These are phyloP conservation scores for Scutellaria baicalensis DNA, from an alignment of 257 asterid species.

Conservation along the genomic window DNA sequence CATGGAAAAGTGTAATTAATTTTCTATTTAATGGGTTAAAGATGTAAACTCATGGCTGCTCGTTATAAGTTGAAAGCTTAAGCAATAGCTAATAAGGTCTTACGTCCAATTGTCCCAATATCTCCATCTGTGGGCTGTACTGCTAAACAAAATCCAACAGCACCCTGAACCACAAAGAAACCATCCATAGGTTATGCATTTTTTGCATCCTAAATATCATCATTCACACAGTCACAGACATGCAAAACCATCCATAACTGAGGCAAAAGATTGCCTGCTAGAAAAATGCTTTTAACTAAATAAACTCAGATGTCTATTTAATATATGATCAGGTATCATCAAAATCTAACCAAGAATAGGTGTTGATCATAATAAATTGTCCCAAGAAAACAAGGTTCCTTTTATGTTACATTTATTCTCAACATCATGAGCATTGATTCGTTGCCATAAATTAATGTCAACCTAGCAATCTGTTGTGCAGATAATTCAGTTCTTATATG, in stretches of 20 bases:
- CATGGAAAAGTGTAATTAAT: background rate
- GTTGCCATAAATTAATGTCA: background rate
- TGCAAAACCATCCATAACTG: constrained; percentile 5
- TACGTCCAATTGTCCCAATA: constrained; percentile 86
- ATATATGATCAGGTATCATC: background rate
- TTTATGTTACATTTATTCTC: background rate
- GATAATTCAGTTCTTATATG: background rate
- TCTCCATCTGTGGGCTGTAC: constrained; percentile 45
- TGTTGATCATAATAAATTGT: background rate
- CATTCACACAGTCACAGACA: constrained; percentile 1
- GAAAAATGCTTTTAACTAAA: background rate
- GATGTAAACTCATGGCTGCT: background rate
- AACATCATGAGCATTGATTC: background rate
- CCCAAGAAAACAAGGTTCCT: background rate
- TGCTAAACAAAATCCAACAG: constrained; percentile 84
- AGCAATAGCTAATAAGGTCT: constrained; percentile 22
- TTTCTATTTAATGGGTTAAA: background rate
- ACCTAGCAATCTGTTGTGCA: background rate
- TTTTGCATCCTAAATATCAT: background rate
- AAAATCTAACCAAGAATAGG: background rate
- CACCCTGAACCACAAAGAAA: constrained; percentile 55
- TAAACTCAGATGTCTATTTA: background rate
- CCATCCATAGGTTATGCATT: constrained; percentile 11
- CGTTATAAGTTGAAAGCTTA: constrained; percentile 1
- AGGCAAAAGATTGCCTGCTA: background rate